These are phyloP conservation scores for Cotoneaster glaucophyllus DNA, from an alignment of 306 rosid species.

Conservation along the genomic window DNA sequence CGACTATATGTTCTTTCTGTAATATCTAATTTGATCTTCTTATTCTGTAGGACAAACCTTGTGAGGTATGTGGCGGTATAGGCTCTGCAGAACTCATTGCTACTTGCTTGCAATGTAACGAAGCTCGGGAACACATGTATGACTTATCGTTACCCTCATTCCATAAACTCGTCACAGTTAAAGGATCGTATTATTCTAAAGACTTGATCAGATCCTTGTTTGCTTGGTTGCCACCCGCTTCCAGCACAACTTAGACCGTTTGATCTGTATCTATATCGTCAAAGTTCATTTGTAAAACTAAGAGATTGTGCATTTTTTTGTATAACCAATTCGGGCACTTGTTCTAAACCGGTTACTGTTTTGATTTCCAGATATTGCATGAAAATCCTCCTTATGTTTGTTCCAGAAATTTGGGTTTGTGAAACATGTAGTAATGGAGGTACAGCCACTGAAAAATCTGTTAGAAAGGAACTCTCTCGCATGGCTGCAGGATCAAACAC, in stretches of 20 bases:
- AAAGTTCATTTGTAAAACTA: background rate
- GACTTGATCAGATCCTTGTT: background rate
- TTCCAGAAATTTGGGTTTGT: background rate
- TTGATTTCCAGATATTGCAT: background rate
- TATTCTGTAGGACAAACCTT: conserved; percentile 40
- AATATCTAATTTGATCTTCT: background rate
- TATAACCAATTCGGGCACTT: background rate
- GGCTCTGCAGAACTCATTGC: conserved; percentile 14
- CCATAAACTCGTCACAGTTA: background rate
- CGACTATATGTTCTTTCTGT: background rate
- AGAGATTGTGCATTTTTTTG: background rate
- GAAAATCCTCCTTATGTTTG: background rate
- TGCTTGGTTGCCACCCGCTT: background rate
- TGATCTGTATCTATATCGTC: background rate
- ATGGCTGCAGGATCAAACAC: background rate
- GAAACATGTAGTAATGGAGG: background rate
- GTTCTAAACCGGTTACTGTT: background rate
- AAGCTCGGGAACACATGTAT: conserved; percentile 41
- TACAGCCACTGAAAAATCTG: background rate
- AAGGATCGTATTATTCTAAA: background rate
- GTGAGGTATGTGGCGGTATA: conserved; percentile 42
- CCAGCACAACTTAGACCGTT: background rate
- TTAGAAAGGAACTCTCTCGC: background rate
- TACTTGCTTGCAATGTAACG: conserved; percentile 38
- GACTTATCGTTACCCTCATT: background rate